Percentiles rank a stretch among this genome's conserved stretches.
phyloP scores from a whole-genome alignment of 495 filamentous ascomycete genomes.

The Glonium stellatum region DNA sequence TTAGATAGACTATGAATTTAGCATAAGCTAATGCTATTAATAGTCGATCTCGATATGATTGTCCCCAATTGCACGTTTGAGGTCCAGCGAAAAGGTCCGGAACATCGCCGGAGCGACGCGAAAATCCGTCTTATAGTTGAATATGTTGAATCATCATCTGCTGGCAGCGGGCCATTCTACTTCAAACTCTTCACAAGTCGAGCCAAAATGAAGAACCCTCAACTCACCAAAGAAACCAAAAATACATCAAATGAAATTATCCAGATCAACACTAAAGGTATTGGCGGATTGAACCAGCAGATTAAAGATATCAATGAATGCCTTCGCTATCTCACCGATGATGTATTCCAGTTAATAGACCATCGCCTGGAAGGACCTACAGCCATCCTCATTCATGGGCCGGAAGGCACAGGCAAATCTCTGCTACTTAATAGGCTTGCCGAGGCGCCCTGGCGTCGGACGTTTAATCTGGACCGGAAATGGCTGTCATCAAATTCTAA shows the following conservation, averaged over 20 bases:
- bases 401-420: slow-evolving; percentile 77
- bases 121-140: slow-evolving; percentile 13
- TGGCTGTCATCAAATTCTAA: slow-evolving; percentile 42
- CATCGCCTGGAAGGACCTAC: slow-evolving; percentile 15
- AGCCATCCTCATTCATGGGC: slow-evolving; percentile 66
- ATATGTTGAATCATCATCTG: slow-evolving; percentile 2
- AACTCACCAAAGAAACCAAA: neutral
- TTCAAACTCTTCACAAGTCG: slow-evolving; percentile 23
- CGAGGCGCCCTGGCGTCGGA: slow-evolving; percentile 59
- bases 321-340: slow-evolving; percentile 51
- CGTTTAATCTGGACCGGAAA: slow-evolving; percentile 54
- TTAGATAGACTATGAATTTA: slow-evolving; percentile 1
- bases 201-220: slow-evolving; percentile 13
- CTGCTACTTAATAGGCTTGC: slow-evolving; percentile 61
- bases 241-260: slow-evolving; percentile 5
- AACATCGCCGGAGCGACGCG: neutral
- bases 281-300: slow-evolving; percentile 60
- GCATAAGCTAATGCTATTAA: neutral
- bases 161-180: slow-evolving; percentile 23
- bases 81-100: slow-evolving; percentile 16
- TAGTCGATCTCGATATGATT: slow-evolving; percentile 22
- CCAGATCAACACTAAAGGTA: slow-evolving; percentile 38
- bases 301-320: slow-evolving; percentile 60
- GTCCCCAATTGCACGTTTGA: slow-evolving; percentile 19
- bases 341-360: slow-evolving; percentile 44